Conservation (phyloP, 176 grass and related monocot species). For the Oryza glumipatula region DNA sequence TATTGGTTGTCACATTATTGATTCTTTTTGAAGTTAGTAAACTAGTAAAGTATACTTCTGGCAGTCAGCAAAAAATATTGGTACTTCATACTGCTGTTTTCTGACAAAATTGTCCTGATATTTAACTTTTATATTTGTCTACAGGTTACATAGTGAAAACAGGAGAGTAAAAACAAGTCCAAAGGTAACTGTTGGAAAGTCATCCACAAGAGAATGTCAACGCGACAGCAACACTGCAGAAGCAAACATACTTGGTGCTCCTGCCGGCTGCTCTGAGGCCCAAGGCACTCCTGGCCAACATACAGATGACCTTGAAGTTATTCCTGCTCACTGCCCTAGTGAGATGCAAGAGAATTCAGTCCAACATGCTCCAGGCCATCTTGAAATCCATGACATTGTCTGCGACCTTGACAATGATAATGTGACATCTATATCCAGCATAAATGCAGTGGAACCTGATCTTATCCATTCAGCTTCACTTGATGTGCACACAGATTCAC, state of each 20-base stretch:
- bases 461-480: slow-evolving; percentile 38
- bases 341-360: slow-evolving; percentile 47
- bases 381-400: slow-evolving; percentile 30
- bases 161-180: slow-evolving; percentile 46
- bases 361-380: slow-evolving; percentile 40
- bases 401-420: slow-evolving; percentile 39
- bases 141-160: slow-evolving; percentile 69
- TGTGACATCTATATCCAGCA: slow-evolving; percentile 46
- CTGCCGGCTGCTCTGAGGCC: slow-evolving; percentile 24
- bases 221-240: slow-evolving; percentile 10
- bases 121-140: slow-evolving; percentile 40
- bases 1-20: slow-evolving; percentile 37
- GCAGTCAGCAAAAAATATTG: slow-evolving; percentile 21
- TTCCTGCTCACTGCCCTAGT: slow-evolving; percentile 28
- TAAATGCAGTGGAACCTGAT: slow-evolving; percentile 34
- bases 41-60: slow-evolving; percentile 9
- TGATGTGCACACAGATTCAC: slow-evolving; percentile 21
- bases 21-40: slow-evolving; percentile 31
- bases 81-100: slow-evolving; percentile 32
- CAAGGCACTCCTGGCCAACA: slow-evolving; percentile 43
- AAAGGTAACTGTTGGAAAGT: slow-evolving; percentile 43
- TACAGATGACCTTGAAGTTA: slow-evolving; percentile 19
- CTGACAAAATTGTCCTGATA: slow-evolving; percentile 4
- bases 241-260: slow-evolving; percentile 35
- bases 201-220: slow-evolving; percentile 27